Conservation (phyloP, 805 yeast species). For the Wickerhamomyces bisporus region DNA sequence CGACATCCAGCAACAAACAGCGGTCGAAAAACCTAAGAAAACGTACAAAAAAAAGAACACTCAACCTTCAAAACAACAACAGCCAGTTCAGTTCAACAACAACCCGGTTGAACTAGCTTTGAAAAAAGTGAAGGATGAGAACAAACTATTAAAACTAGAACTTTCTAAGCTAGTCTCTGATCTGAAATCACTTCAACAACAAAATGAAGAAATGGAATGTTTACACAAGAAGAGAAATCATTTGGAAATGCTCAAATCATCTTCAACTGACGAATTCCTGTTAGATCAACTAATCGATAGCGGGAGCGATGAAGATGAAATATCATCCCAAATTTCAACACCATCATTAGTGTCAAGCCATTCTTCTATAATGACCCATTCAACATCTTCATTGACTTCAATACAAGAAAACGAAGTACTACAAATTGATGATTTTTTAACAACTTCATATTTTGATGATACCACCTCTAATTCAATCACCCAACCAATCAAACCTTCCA, state of each 20-base stretch:
- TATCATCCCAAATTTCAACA: constrained; percentile 20
- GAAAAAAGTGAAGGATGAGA: constrained; percentile 40
- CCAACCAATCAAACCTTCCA: constrained; percentile 1
- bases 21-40: constrained; percentile 1
- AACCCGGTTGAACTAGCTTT: constrained; percentile 35
- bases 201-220: constrained; percentile 2
- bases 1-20: neutral
- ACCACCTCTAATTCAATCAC: constrained; percentile 8
- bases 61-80: neutral
- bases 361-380: constrained; percentile 11
- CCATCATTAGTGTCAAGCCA: constrained; percentile 19
- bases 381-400: constrained; percentile 15
- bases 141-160: constrained; percentile 37
- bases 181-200: constrained; percentile 27
- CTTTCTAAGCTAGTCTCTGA: constrained; percentile 40
- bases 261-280: constrained; percentile 8
- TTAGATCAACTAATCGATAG: neutral
- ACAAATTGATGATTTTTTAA: constrained; percentile 22
- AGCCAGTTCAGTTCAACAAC: constrained; percentile 8
- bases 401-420: constrained; percentile 22
- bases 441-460: constrained; percentile 19
- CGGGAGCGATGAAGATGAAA: constrained; percentile 20
- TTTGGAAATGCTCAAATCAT: constrained; percentile 14
- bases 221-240: constrained; percentile 19
- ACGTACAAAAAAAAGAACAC: constrained; percentile 5